phyloP scores from a whole-genome alignment of 768 basidiomycete genomes.

The Leccinum sublutescens region DNA sequence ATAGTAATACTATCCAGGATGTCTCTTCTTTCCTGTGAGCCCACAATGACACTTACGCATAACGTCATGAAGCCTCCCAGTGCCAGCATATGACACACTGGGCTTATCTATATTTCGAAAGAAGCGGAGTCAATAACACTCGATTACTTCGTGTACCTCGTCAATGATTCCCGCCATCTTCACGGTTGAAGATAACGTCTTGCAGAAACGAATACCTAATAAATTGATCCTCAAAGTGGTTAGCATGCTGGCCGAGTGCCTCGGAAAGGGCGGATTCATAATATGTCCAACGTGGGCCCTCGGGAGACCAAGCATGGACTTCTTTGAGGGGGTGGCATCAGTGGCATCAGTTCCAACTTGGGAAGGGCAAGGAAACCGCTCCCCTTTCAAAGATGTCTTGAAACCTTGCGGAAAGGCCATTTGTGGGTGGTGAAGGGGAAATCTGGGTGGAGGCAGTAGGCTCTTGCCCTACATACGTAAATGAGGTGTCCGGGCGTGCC shows the following conservation, averaged over 20 bases:
- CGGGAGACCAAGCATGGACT: background rate
- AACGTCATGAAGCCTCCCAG: background rate
- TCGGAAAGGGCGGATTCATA: background rate
- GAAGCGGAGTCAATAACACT: background rate
- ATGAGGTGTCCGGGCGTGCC: background rate
- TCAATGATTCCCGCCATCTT: constrained; percentile 1
- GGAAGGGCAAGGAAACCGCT: background rate
- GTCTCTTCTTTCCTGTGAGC: background rate
- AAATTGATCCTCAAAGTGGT: background rate
- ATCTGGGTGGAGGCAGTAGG: background rate
- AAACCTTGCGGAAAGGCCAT: background rate
- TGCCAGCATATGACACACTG: constrained; percentile 1
- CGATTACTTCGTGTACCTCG: constrained; percentile 4
- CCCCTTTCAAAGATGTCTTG: background rate
- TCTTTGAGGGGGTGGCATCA: background rate
- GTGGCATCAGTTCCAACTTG: background rate
- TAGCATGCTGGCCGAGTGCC: background rate
- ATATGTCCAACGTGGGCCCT: background rate
- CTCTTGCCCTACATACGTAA: background rate
- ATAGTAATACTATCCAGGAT: background rate
- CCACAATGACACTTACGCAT: constrained; percentile 5
- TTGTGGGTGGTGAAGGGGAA: background rate
- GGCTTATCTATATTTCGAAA: constrained; percentile 8
- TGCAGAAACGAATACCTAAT: background rate
- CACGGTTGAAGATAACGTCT: background rate